phyloP scores from a whole-genome alignment of 352 stramenopile species.

The Phytophthora pistaciae region DNA sequence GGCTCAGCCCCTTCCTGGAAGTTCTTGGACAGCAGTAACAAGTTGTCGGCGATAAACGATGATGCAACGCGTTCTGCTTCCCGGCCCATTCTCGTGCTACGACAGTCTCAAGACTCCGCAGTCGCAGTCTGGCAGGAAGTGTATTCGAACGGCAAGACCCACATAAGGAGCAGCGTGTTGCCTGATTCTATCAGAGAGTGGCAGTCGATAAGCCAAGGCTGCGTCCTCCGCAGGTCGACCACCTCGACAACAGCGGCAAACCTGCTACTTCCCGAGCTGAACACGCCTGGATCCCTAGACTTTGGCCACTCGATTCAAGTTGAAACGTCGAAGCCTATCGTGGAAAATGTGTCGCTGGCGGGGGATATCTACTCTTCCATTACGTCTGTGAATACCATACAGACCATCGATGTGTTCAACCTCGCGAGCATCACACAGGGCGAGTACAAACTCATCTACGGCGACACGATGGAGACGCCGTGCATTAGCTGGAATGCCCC shows the following conservation, averaged over 20 bases:
- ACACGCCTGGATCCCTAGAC: constrained; percentile 58
- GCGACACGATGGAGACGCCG: constrained; percentile 28
- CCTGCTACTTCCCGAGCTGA: constrained; percentile 58
- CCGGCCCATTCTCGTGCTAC: constrained; percentile 33
- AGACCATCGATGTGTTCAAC: constrained; percentile 75
- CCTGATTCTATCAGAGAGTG: constrained; percentile 31
- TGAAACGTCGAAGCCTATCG: constrained; percentile 56
- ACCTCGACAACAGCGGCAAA: constrained; percentile 41
- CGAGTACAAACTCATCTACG: constrained; percentile 67
- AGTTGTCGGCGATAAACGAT: constrained; percentile 55
- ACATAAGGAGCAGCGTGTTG: constrained; percentile 47
- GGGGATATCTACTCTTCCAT: constrained; percentile 48
- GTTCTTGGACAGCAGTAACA: constrained; percentile 50
- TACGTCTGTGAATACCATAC: constrained; percentile 41
- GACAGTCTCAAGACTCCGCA: constrained; percentile 17
- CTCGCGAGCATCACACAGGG: constrained; percentile 52
- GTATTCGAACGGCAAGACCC: constrained; percentile 37
- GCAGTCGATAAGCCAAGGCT: constrained; percentile 62
- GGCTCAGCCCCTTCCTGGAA: constrained; percentile 28
- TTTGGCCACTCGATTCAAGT: constrained; percentile 58
- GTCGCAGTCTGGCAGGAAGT: constrained; percentile 61
- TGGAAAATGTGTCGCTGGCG: constrained; percentile 45
- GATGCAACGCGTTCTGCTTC: constrained; percentile 36
- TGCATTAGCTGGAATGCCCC: constrained; percentile 72
- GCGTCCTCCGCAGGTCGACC: constrained; percentile 54